A percentile compares a stretch with the other conserved stretches of the same genome.
Conservation (phyloP, 768 basidiomycete genomes). For the Fistulinella prunicolor region DNA sequence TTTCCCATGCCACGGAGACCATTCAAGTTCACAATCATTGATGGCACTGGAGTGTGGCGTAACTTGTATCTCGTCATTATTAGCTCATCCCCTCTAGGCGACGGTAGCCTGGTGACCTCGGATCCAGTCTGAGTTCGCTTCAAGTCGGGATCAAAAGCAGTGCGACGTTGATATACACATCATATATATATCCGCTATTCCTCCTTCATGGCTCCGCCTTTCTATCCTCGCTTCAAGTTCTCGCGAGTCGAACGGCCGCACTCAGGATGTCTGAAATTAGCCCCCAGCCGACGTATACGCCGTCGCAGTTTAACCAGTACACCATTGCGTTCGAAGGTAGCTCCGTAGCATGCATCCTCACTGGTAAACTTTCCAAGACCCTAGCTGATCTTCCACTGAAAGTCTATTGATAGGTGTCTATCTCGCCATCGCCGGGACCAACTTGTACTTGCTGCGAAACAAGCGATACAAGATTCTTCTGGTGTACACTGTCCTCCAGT, state of each 20-base stretch:
- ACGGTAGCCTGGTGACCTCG: too few relatives aligned
- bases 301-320: slow-evolving; percentile 13
- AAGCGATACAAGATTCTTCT: neutral
- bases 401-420: slow-evolving; percentile 2
- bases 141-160: neutral
- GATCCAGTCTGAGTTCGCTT: too few relatives aligned
- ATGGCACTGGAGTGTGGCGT: too few relatives aligned
- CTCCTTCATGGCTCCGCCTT: neutral
- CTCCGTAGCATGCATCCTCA: slow-evolving; percentile 19
- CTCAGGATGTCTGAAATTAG: slow-evolving; percentile 15
- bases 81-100: too few relatives aligned
- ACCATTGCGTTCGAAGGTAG: slow-evolving; percentile 23
- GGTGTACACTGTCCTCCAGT: neutral
- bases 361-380: neutral
- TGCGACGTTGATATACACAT: too few relatives aligned
- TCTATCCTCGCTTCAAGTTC: neutral
- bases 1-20: too few relatives aligned
- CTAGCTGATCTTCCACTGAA: neutral
- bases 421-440: neutral
- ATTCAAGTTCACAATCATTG: too few relatives aligned
- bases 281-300: slow-evolving; percentile 8
- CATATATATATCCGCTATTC: neutral
- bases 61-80: too few relatives aligned
- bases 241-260: neutral
- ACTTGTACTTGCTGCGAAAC: neutral